Evolutionary conservation across 2,329 filamentous ascomycete genomes (phyloP).

Genomic region (Colletotrichum orbiculare): DNA sequence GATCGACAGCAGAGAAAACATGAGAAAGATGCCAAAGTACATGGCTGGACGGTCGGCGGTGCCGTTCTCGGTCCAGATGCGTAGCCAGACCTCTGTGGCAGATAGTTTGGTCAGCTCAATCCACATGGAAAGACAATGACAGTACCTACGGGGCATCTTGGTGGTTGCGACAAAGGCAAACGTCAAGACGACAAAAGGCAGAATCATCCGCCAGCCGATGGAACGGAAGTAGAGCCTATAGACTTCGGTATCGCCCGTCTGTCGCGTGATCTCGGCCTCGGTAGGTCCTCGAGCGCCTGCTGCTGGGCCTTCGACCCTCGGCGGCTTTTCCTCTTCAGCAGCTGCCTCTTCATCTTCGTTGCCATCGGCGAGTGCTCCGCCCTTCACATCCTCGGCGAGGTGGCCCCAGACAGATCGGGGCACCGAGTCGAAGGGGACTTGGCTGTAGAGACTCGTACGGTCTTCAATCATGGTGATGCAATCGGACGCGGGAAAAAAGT

Average conservation of each 20-base stretch:
- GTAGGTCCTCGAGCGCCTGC: constrained; percentile 11
- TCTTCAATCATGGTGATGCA: constrained; percentile 42
- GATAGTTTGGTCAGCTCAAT: background rate
- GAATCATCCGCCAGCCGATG: constrained; percentile 40
- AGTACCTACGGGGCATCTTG: constrained; percentile 43
- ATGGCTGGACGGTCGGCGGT: constrained; percentile 35
- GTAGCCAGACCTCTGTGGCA: constrained; percentile 45
- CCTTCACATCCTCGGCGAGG: constrained; percentile 25
- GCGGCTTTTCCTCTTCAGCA: background rate
- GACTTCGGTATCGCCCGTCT: constrained; percentile 43
- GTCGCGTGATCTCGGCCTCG: constrained; percentile 41
- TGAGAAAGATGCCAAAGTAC: constrained; percentile 41
- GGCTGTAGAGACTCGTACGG: constrained; percentile 39
- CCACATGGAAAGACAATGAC: background rate
- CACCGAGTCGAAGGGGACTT: constrained; percentile 39
- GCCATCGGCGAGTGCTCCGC: background rate
- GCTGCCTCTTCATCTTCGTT: background rate
- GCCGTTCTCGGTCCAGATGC: constrained; percentile 43
- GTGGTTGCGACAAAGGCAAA: constrained; percentile 39
- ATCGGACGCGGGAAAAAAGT: constrained; percentile 41
- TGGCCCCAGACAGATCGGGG: constrained; percentile 37
- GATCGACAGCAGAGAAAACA: constrained; percentile 40
- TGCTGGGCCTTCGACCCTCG: background rate
- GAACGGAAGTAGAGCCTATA: constrained; percentile 45
- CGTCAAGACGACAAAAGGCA: constrained; percentile 36